Evolutionary conservation across 1,284 basidiomycete species (phyloP), one percentile per base, ranked within the genome.

Genomic region (Leccinum ponderosum): DNA sequence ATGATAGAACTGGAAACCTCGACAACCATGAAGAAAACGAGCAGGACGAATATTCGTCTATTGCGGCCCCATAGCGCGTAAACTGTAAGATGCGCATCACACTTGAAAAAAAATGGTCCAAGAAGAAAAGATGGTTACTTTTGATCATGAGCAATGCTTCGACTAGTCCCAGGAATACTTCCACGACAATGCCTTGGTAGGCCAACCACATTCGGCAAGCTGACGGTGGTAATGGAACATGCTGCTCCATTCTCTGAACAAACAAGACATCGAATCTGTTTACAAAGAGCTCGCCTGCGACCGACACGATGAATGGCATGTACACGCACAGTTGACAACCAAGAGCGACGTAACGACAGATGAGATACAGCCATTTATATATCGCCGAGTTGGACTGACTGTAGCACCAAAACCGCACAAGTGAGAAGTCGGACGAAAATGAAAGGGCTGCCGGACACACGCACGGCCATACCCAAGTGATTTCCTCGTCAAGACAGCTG

Each of bases 401-500:
- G 22, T 29, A 14, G n/a, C 33, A 47, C 22, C 53, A 25, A 54
- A 39, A 50, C 7, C 17, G 25, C 33, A n/a, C 2, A 17, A 50
- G n/a, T 51, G 20, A 57, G 31, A 17, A n/a, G 31, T 15, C 14
- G 31, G 20, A 39, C 3, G 35, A 39, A 44, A 12, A 53, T 20
- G 3, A 55, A n/a, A 22, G 33, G 25, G 2, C 11, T 33, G 4
- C 6, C 15, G 5, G n/a, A 60, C 12, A 39, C 35, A 62, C 55
- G 48, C 35, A 65, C 60, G 42, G 55, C 56, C 60, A 63, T 63
- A 63, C 52, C 64, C 64, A 63, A 35, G 31, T 53, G 33, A 65
- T 53, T 47, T 63, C 60, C 9, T 65, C 11, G 35, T 65, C 64
- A 25, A 62, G 55, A 44, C 56, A 65, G 27, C 55, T 35, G 35